A percentile compares a stretch with the other conserved stretches of the same genome.
These are phyloP conservation scores for Aspergillus sp. DNA, from an alignment of 2,329 filamentous ascomycete genomes.

Conservation along the genomic window DNA sequence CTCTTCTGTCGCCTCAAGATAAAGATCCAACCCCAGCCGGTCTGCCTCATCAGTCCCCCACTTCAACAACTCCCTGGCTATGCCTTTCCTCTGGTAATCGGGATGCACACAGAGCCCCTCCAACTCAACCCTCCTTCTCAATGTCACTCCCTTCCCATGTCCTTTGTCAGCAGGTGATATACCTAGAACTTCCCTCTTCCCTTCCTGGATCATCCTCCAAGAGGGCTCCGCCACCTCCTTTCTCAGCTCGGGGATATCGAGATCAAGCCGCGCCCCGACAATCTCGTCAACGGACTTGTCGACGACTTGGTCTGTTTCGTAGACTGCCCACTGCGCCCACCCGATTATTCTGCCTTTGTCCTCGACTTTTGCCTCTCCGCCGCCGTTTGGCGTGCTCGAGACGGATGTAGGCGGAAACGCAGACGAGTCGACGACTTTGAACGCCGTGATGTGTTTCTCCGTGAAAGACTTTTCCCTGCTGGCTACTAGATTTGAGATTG, in stretches of 20 bases:
- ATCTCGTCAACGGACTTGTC: slow-evolving; percentile 3
- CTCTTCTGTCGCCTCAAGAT: slow-evolving; percentile 12
- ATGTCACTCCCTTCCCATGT: background rate
- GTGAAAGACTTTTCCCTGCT: background rate
- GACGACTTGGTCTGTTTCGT: background rate
- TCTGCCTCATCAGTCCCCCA: slow-evolving; percentile 6
- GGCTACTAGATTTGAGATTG: background rate
- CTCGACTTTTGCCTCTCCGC: too few species aligned
- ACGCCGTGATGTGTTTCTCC: background rate
- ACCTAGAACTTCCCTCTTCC: slow-evolving; percentile 3
- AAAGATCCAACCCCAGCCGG: background rate
- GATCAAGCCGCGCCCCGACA: background rate
- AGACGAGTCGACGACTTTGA: slow-evolving; percentile 1
- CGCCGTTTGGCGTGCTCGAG: too few species aligned
- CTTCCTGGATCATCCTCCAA: background rate
- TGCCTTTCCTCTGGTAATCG: slow-evolving; percentile 2
- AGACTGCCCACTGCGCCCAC: background rate
- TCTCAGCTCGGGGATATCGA: slow-evolving; percentile 1
- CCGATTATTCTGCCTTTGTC: background rate
- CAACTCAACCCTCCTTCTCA: background rate
- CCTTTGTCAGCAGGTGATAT: background rate
- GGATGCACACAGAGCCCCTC: slow-evolving; percentile 10
- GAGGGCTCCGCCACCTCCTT: background rate
- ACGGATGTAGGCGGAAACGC: too few species aligned
- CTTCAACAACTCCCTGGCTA: slow-evolving; percentile 1